Percentiles rank a stretch among this genome's conserved stretches.
Evolutionary conservation across 345 rosid species (phyloP).

Genomic region (Isatis tinctoria): DNA sequence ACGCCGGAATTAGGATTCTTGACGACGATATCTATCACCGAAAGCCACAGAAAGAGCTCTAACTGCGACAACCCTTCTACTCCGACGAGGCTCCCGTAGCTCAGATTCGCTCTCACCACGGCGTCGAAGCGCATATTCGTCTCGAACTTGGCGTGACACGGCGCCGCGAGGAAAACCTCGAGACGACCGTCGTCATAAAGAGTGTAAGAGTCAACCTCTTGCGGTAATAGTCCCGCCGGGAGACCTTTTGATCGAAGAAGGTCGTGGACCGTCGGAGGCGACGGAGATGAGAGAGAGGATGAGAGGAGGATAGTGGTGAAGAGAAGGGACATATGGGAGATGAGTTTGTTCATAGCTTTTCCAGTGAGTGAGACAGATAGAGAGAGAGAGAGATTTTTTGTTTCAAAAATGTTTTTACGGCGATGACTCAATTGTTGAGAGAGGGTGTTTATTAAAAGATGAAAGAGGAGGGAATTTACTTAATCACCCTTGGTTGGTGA

Average conservation of each 20-base stretch:
- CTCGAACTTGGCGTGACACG: constrained; percentile 71
- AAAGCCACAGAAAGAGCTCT: constrained; percentile 88
- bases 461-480: constrained; percentile 1
- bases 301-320: constrained; percentile 17
- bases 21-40: constrained; percentile 75
- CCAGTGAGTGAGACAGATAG: constrained; percentile 17
- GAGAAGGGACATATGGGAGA: constrained; percentile 5
- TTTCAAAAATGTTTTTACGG: background rate
- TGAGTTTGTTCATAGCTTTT: constrained; percentile 13
- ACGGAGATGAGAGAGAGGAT: background rate
- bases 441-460: constrained; percentile 26
- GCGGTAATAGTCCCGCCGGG: constrained; percentile 80
- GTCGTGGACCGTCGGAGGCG: constrained; percentile 53
- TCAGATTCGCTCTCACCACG: constrained; percentile 76
- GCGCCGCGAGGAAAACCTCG: constrained; percentile 70
- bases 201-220: constrained; percentile 64
- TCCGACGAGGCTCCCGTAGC: constrained; percentile 65
- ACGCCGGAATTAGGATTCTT: constrained; percentile 76
- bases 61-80: constrained; percentile 72
- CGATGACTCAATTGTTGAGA: constrained; percentile 28
- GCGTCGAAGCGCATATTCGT: constrained; percentile 60
- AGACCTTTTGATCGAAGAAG: constrained; percentile 73
- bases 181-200: constrained; percentile 58
- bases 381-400: background rate
- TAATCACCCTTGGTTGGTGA: constrained; percentile 41